Evolutionary conservation across 2,329 filamentous ascomycete genomes (phyloP).

Genomic region (Monilinia polystroma): DNA sequence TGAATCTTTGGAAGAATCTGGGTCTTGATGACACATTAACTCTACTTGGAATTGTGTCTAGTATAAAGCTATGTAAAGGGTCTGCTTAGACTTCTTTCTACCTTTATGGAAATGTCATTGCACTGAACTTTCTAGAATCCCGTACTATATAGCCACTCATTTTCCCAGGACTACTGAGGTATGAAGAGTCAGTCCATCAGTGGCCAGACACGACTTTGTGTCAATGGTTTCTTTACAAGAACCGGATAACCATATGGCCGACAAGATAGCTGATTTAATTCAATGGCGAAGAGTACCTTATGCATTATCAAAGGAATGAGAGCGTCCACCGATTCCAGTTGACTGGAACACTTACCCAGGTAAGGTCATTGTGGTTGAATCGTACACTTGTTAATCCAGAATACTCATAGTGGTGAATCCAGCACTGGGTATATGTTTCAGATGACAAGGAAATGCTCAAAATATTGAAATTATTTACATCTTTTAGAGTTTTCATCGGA

Average conservation of each 20-base stretch:
- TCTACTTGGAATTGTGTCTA: not conserved
- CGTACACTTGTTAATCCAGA: no score
- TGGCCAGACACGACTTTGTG: not conserved
- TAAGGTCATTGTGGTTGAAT: no score
- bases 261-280: no score
- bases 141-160: not conserved
- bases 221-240: not conserved
- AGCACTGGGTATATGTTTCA: no score
- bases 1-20: not conserved
- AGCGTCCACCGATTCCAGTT: no score
- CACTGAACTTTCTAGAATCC: not conserved
- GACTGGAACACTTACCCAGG: no score
- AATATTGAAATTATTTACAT: no score
- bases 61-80: not conserved
- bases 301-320: no score
- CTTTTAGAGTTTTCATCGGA: no score
- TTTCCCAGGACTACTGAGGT: not conserved
- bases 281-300: no score
- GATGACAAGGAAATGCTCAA: no score
- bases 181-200: not conserved
- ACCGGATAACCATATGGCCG: not conserved
- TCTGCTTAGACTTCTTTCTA: not conserved
- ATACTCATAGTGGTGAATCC: no score
- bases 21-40: not conserved
- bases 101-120: not conserved